These are phyloP conservation scores for Mortierella sp. DNA, from an alignment of 371 early-diverging fungal species.

Conservation along the genomic window DNA sequence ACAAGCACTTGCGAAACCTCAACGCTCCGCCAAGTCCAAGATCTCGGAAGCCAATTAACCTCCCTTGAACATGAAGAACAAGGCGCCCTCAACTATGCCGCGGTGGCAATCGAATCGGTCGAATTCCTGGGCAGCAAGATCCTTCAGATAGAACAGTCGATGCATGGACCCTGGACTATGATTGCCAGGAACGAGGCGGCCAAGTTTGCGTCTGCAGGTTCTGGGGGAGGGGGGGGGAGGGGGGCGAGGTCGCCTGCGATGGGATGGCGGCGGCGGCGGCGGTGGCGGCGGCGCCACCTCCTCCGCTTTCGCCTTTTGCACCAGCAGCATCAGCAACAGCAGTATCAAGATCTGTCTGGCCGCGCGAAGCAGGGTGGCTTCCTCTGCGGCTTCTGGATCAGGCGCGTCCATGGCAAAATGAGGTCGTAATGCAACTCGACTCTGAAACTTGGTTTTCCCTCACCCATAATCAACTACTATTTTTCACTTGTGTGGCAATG, in stretches of 20 bases:
- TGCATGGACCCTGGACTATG: constrained; percentile 4
- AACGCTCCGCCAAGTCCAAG: neutral
- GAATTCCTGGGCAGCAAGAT: neutral
- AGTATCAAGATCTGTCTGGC: neutral
- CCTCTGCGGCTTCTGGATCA: neutral
- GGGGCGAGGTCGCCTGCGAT: neutral
- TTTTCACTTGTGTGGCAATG: too few relatives aligned
- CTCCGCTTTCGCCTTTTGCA: neutral
- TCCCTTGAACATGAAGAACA: neutral
- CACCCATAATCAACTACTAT: too few relatives aligned
- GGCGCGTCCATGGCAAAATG: neutral
- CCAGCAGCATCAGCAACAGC: neutral
- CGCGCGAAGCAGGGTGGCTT: neutral
- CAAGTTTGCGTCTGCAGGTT: neutral
- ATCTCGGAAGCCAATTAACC: neutral
- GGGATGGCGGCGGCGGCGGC: neutral
- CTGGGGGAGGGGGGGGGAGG: too few relatives aligned
- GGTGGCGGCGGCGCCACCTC: neutral
- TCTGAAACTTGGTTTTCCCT: too few relatives aligned
- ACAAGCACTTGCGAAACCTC: neutral
- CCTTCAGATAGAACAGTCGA: neutral
- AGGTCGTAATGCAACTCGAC: neutral
- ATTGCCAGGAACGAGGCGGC: constrained; percentile 6
- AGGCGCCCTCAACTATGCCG: neutral
- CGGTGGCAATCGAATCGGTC: neutral